Evolutionary conservation across 495 filamentous ascomycete species (phyloP).

Genomic region (Alectoria sarmentosa): DNA sequence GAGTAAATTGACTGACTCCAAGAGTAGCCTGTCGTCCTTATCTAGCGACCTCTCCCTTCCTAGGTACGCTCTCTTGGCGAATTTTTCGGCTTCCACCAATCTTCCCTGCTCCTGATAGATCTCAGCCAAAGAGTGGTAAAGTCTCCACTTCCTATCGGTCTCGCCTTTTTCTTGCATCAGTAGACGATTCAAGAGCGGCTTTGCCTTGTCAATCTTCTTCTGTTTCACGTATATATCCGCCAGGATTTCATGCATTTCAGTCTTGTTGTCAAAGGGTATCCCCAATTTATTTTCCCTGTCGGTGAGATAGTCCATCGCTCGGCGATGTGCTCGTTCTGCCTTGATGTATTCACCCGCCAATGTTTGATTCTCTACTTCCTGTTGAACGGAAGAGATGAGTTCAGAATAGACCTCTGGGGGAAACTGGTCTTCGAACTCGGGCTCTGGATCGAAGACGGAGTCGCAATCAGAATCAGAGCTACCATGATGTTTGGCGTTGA

Average conservation of each 20-base stretch:
- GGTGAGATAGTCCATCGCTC: slow-evolving; percentile 18
- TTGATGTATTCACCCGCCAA: slow-evolving; percentile 11
- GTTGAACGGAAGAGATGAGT: slow-evolving; percentile 15
- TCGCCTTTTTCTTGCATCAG: slow-evolving; percentile 20
- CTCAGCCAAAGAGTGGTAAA: slow-evolving; percentile 19
- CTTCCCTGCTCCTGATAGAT: slow-evolving; percentile 16
- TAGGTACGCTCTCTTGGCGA: slow-evolving; percentile 20
- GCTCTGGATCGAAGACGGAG: slow-evolving; percentile 22
- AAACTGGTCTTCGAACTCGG: slow-evolving; percentile 20
- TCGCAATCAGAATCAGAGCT: slow-evolving; percentile 21
- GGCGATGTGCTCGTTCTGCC: slow-evolving; percentile 19
- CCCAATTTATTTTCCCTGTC: slow-evolving; percentile 20
- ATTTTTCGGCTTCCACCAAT: slow-evolving; percentile 20
- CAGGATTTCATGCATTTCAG: slow-evolving; percentile 20
- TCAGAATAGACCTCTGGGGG: slow-evolving; percentile 20
- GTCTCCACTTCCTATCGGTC: slow-evolving; percentile 23
- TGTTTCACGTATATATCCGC: slow-evolving; percentile 20
- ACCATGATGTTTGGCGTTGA: slow-evolving; percentile 5
- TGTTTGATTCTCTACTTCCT: slow-evolving; percentile 14
- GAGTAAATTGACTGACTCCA: slow-evolving; percentile 21
- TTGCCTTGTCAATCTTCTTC: slow-evolving; percentile 18
- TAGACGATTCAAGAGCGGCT: slow-evolving; percentile 16
- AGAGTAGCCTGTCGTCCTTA: slow-evolving; percentile 13
- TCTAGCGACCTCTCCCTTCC: slow-evolving; percentile 21
- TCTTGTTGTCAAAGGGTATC: slow-evolving; percentile 21